These are phyloP conservation scores for Wickerhamomyces sp. DNA, from an alignment of 1,139 yeast species.

Conservation along the genomic window DNA sequence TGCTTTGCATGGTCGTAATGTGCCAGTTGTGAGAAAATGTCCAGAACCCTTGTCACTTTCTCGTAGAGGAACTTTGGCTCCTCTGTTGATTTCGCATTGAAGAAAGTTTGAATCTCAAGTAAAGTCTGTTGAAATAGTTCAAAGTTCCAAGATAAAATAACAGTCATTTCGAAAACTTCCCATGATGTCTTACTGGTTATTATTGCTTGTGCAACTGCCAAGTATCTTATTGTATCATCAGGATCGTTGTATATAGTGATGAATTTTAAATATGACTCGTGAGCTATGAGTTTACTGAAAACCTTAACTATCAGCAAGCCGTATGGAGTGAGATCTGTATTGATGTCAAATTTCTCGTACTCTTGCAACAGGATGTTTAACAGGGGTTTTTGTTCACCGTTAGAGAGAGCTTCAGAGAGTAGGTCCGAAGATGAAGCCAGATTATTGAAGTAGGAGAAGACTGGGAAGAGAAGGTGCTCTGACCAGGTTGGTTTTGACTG, in stretches of 20 bases:
- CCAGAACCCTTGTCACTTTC: constrained; percentile 33
- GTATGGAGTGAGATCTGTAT: constrained; percentile 9
- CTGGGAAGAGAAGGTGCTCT: constrained; percentile 6
- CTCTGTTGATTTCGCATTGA: constrained; percentile 19
- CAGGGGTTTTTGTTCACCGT: constrained; percentile 13
- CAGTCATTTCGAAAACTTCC: constrained; percentile 46
- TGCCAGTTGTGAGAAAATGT: constrained; percentile 47
- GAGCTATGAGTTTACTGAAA: constrained; percentile 23
- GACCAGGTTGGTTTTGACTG: constrained; percentile 2
- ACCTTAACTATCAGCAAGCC: constrained; percentile 14
- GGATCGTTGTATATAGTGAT: constrained; percentile 18
- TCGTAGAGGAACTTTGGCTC: constrained; percentile 20
- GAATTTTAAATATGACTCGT: constrained; percentile 32
- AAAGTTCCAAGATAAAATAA: constrained; percentile 50
- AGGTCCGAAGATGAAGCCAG: constrained; percentile 12
- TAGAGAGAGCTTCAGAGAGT: constrained; percentile 13
- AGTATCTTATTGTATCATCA: constrained; percentile 17
- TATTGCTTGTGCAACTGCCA: constrained; percentile 36
- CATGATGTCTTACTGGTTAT: constrained; percentile 48
- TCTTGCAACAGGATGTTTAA: constrained; percentile 9
- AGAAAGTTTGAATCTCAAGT: constrained; percentile 20
- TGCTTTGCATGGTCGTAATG: constrained; percentile 48
- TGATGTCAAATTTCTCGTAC: constrained; percentile 20
- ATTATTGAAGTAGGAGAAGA: constrained; percentile 11
- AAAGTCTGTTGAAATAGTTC: constrained; percentile 32